phyloP scores from a whole-genome alignment of 1,284 basidiomycete species.

The Singerocomus inundabilis region DNA sequence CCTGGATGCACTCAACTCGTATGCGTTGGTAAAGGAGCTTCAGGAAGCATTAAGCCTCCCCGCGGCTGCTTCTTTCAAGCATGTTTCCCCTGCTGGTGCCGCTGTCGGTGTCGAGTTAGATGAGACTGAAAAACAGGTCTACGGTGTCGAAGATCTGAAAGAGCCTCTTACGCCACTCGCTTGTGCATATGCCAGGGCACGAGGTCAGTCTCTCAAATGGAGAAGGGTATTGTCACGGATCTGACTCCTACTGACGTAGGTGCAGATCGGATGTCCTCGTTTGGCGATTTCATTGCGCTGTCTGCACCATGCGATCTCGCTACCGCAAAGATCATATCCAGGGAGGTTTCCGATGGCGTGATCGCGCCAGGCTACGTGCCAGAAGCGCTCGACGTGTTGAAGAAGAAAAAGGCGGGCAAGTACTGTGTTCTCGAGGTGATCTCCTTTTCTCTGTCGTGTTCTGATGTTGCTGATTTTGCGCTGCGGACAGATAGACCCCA shows the following conservation, averaged over 20 bases:
- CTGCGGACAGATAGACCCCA: conserved; percentile 76
- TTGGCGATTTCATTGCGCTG: conserved; percentile 97
- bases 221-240: conserved; percentile 2
- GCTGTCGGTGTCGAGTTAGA: conserved; percentile 87
- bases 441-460: background rate
- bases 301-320: conserved; percentile 91
- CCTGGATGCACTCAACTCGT: conserved; percentile 97
- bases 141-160: conserved; percentile 94
- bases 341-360: conserved; percentile 97
- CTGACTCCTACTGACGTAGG: conserved; percentile 43
- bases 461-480: conserved; percentile 2
- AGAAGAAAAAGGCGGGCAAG: conserved; percentile 98
- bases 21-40: conserved; percentile 94
- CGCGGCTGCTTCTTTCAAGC: conserved; percentile 99
- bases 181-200: conserved; percentile 92
- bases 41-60: conserved; percentile 84
- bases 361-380: conserved; percentile 92
- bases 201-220: conserved; percentile 54
- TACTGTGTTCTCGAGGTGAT: conserved; percentile 93
- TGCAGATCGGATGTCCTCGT: conserved; percentile 99
- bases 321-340: conserved; percentile 94
- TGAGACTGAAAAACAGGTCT: conserved; percentile 90
- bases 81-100: conserved; percentile 96
- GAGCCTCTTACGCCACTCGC: conserved; percentile 88
- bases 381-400: conserved; percentile 88